Evolutionary conservation across 2,329 filamentous ascomycete species (phyloP).

Genomic region (Aspergillus viridinutans): DNA sequence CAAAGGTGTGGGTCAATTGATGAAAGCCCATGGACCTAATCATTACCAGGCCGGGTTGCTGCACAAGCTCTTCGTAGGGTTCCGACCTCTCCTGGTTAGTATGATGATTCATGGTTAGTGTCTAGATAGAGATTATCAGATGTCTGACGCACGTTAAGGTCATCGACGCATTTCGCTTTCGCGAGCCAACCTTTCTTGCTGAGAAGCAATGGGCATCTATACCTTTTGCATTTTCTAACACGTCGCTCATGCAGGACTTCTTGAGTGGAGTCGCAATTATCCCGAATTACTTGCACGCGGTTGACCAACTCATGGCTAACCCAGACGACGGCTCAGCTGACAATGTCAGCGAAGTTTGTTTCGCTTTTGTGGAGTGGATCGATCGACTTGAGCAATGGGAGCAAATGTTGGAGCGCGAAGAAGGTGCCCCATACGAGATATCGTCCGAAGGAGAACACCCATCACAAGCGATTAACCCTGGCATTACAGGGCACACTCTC

Average conservation of each 20-base stretch:
- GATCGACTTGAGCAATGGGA: not conserved
- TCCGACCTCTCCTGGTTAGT: slow-evolving; percentile 38
- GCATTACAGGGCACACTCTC: slow-evolving; percentile 5
- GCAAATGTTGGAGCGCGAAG: not conserved
- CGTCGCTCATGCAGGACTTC: slow-evolving; percentile 32
- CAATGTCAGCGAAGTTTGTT: not conserved
- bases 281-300: slow-evolving; percentile 24
- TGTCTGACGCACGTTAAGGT: slow-evolving; percentile 18
- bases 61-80: slow-evolving; percentile 39
- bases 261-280: slow-evolving; percentile 27
- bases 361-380: not conserved
- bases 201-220: slow-evolving; percentile 24
- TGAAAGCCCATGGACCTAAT: slow-evolving; percentile 28
- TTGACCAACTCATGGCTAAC: slow-evolving; percentile 11
- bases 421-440: not conserved
- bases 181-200: slow-evolving; percentile 30
- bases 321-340: not conserved
- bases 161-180: slow-evolving; percentile 25
- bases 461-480: not conserved
- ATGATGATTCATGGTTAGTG: not conserved
- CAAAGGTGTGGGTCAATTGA: slow-evolving; percentile 31
- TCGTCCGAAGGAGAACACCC: not conserved
- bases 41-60: slow-evolving; percentile 30
- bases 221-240: slow-evolving; percentile 25
- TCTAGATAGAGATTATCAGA: too few relatives aligned